Evolutionary conservation across 176 grass and related monocot genomes (phyloP).

Genomic region (Oryza coarctata): DNA sequence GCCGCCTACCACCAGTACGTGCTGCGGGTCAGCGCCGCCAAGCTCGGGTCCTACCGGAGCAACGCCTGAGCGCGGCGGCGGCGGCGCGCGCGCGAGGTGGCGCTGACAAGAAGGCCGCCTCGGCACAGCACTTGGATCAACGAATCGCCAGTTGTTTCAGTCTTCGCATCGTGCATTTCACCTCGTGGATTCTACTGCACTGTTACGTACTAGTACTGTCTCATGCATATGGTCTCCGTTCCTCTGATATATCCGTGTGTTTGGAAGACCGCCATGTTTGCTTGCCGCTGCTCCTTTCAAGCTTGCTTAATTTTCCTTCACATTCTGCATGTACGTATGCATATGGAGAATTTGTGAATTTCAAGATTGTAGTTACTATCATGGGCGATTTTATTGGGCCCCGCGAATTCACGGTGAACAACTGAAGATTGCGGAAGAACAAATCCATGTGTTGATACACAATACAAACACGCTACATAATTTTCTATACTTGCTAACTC

Average conservation of each 20-base stretch:
- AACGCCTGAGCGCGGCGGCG: slow-evolving; percentile 31
- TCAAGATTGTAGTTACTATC: not conserved
- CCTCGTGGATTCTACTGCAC: slow-evolving; percentile 16
- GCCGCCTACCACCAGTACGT: slow-evolving; percentile 63
- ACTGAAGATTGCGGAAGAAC: too few relatives aligned
- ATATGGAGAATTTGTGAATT: slow-evolving; percentile 21
- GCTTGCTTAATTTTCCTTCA: not conserved
- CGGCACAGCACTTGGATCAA: not conserved
- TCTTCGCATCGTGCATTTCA: not conserved
- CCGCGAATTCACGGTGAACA: too few relatives aligned
- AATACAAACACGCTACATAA: too few relatives aligned
- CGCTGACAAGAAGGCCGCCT: slow-evolving; percentile 2
- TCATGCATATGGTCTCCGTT: not conserved
- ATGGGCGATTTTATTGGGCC: not conserved
- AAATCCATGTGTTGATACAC: too few relatives aligned
- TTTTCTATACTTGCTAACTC: too few relatives aligned
- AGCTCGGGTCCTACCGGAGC: slow-evolving; percentile 62
- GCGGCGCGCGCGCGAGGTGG: not conserved
- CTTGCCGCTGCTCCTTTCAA: not conserved
- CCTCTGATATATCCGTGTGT: slow-evolving; percentile 6
- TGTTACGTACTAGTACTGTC: not conserved
- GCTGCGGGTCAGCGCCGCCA: slow-evolving; percentile 61
- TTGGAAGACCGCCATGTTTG: not conserved
- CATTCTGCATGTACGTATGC: slow-evolving; percentile 28
- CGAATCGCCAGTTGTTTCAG: not conserved